Evolutionary conservation across 2,329 filamentous ascomycete species (phyloP).

Genomic region (Hypoxylon sp.): DNA sequence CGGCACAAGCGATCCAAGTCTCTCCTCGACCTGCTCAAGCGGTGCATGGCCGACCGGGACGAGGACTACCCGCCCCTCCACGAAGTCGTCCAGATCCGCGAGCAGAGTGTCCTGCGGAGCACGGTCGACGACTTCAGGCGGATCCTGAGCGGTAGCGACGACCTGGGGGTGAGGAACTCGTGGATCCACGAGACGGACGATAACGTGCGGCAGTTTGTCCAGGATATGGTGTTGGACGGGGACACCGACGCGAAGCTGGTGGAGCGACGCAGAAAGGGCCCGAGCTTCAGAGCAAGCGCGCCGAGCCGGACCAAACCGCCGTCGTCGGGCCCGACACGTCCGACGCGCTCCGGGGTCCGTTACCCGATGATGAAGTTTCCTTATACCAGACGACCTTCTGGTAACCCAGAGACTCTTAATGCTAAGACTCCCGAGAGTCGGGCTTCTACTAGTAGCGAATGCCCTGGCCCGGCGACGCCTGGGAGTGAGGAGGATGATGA

Average conservation of each 20-base stretch:
- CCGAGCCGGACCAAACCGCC: background rate
- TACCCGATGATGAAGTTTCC: too few relatives aligned
- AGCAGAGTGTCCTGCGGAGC: background rate
- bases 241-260: background rate
- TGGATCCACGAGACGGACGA: background rate
- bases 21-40: background rate
- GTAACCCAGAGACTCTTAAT: too few relatives aligned
- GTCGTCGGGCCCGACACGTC: too few relatives aligned
- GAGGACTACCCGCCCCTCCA: background rate
- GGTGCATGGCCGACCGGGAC: background rate
- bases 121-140: background rate
- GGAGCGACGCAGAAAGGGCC: background rate
- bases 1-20: too few relatives aligned
- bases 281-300: background rate
- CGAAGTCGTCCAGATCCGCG: background rate
- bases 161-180: too few relatives aligned
- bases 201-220: background rate
- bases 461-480: too few relatives aligned
- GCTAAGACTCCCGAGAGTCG: too few relatives aligned
- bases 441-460: too few relatives aligned
- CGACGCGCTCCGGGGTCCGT: too few relatives aligned
- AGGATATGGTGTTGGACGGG: background rate
- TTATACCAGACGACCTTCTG: too few relatives aligned
- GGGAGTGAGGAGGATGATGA: too few relatives aligned
- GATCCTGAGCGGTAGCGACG: too few relatives aligned